Percentiles rank a stretch among this genome's conserved stretches.
phyloP scores from a whole-genome alignment of 306 rosid species.

The Gynostemma pentaphyllum region DNA sequence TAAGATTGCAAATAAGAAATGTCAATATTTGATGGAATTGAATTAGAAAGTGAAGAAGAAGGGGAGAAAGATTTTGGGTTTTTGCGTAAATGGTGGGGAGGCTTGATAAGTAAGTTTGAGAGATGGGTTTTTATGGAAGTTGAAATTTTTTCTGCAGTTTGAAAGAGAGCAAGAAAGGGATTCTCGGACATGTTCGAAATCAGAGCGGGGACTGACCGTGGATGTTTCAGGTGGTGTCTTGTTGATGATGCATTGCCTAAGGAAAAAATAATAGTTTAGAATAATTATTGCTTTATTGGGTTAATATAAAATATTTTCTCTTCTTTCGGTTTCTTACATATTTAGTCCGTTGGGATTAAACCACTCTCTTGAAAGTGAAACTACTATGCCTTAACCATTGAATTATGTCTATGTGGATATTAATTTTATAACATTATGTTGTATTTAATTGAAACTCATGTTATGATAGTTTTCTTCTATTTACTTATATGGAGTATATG shows the following conservation, averaged over 20 bases:
- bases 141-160: conserved; percentile 37
- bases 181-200: conserved; percentile 44
- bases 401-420: too few species aligned
- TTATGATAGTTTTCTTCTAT: too few species aligned
- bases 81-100: conserved; percentile 14
- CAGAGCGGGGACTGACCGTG: conserved; percentile 6
- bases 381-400: too few species aligned
- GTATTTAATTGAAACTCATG: too few species aligned
- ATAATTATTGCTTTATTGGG: too few species aligned
- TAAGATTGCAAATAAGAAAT: conserved; percentile 20
- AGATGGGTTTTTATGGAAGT: conserved; percentile 46
- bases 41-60: conserved; percentile 24
- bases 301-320: too few species aligned
- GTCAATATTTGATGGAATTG: conserved; percentile 12
- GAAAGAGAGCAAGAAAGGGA: conserved; percentile 35
- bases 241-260: neutral
- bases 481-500: too few species aligned
- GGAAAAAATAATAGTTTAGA: too few species aligned
- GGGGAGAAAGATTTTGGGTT: conserved; percentile 20
- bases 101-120: conserved; percentile 29
- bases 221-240: neutral
- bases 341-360: too few species aligned
- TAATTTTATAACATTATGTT: too few species aligned
- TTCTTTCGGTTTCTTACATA: too few species aligned
- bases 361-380: too few species aligned